Conservation (phyloP, 208 protist species). For the Tritrichomonas musculus region DNA sequence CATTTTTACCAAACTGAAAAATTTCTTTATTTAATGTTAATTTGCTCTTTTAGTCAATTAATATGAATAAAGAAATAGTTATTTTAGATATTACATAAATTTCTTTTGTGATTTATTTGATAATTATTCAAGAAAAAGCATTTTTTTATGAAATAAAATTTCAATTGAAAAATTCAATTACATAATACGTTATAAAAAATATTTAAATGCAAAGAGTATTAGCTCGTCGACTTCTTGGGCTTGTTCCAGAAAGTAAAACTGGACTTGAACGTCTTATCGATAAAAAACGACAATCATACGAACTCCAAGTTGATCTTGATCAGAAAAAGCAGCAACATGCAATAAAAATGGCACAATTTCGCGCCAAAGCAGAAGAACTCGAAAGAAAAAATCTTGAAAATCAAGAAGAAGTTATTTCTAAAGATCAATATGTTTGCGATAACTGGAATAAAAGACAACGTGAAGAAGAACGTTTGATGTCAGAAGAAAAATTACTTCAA, state of each 20-base stretch:
- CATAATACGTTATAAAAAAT: too few relatives aligned
- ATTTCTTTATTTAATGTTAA: too few relatives aligned
- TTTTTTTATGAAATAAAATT: too few relatives aligned
- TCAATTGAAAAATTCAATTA: too few relatives aligned
- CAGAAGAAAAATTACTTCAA: neutral
- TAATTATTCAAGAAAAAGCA: too few relatives aligned
- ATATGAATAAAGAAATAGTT: too few relatives aligned
- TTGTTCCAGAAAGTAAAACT: constrained; percentile 20
- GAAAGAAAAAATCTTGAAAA: constrained; percentile 1
- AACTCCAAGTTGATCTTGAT: constrained; percentile 26
- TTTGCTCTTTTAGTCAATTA: too few relatives aligned
- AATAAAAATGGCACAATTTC: neutral
- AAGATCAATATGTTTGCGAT: constrained; percentile 15
- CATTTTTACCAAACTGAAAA: too few relatives aligned
- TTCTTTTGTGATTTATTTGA: too few relatives aligned
- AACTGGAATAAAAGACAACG: constrained; percentile 32
- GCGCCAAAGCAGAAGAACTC: constrained; percentile 15
- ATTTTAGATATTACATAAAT: too few relatives aligned
- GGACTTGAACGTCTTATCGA: constrained; percentile 13
- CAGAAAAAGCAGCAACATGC: neutral
- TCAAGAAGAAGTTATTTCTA: constrained; percentile 21
- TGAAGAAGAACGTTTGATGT: neutral
- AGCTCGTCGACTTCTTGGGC: neutral
- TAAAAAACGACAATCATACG: neutral
- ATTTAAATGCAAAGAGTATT: constrained; percentile 30